Percentiles rank a stretch among this genome's conserved stretches.
Conservation (phyloP, 768 basidiomycete species). For the Mycena olivaceomarginata region DNA sequence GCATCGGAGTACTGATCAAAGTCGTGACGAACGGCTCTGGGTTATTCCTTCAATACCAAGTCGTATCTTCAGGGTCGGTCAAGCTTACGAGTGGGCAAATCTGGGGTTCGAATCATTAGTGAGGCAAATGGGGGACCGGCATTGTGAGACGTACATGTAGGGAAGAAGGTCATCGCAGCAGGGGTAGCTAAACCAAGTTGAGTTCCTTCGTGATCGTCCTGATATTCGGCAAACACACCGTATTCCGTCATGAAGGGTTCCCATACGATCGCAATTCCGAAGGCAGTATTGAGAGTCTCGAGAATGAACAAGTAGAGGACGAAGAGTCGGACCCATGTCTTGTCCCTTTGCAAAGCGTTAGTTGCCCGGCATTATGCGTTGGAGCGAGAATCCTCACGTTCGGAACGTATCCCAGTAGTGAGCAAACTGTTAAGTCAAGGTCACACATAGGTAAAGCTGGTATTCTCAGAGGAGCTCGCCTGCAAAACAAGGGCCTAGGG, state of each 20-base stretch:
- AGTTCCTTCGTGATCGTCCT: neutral
- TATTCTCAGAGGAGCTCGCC: neutral
- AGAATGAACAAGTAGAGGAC: neutral
- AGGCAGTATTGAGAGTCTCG: neutral
- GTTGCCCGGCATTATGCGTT: neutral
- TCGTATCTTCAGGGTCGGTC: neutral
- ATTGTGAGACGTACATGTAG: neutral
- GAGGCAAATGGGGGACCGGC: neutral
- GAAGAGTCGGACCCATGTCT: constrained; percentile 5
- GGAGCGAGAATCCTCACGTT: neutral
- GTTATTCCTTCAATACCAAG: neutral
- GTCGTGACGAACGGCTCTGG: neutral
- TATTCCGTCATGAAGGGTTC: neutral
- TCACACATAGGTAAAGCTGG: neutral
- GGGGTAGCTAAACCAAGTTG: neutral
- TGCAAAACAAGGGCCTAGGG: neutral
- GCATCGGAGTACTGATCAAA: neutral
- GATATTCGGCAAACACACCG: neutral
- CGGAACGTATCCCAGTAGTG: constrained; percentile 5
- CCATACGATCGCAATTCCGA: neutral
- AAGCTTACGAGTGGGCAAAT: neutral
- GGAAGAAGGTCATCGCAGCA: neutral
- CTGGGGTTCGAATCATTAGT: neutral
- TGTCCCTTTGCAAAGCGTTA: neutral
- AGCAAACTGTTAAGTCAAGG: neutral